Conservation (phyloP, 2,329 filamentous ascomycete genomes). For the Epicoccum sorghinum region DNA sequence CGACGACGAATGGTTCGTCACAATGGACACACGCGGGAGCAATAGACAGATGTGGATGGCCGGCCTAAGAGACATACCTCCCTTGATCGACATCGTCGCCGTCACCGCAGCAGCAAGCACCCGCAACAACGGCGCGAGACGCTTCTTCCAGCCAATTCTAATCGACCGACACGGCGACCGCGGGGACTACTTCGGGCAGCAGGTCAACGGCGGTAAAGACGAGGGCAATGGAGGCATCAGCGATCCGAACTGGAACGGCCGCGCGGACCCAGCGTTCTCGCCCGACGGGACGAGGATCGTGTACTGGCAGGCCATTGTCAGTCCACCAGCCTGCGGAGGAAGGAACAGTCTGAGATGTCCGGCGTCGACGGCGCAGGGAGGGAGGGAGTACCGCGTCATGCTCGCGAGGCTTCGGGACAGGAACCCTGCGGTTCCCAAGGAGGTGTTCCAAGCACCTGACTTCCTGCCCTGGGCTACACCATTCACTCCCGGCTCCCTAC, state of each 20-base stretch:
- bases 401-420: conserved; percentile 49
- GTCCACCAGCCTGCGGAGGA: conserved; percentile 53
- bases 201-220: conserved; percentile 44
- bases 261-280: conserved; percentile 53
- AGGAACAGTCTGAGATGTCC: conserved; percentile 52
- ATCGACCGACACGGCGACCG: conserved; percentile 55
- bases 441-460: conserved; percentile 36
- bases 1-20: conserved; percentile 53
- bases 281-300: conserved; percentile 52
- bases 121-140: conserved; percentile 54
- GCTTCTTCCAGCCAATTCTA: conserved; percentile 56
- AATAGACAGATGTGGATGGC: conserved; percentile 52
- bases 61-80: conserved; percentile 52
- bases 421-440: conserved; percentile 24
- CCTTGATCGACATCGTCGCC: conserved; percentile 45
- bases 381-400: conserved; percentile 51
- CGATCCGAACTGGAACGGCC: conserved; percentile 57
- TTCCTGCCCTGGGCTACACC: conserved; percentile 45
- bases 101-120: conserved; percentile 42
- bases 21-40: conserved; percentile 53
- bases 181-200: conserved; percentile 53
- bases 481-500: conserved; percentile 30
- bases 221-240: conserved; percentile 35
- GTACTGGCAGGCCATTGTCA: conserved; percentile 51
- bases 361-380: conserved; percentile 48